Percentiles rank a stretch among this genome's conserved stretches.
These are phyloP conservation scores for Murraya paniculata DNA, from an alignment of 345 rosid genomes.

Conservation along the genomic window DNA sequence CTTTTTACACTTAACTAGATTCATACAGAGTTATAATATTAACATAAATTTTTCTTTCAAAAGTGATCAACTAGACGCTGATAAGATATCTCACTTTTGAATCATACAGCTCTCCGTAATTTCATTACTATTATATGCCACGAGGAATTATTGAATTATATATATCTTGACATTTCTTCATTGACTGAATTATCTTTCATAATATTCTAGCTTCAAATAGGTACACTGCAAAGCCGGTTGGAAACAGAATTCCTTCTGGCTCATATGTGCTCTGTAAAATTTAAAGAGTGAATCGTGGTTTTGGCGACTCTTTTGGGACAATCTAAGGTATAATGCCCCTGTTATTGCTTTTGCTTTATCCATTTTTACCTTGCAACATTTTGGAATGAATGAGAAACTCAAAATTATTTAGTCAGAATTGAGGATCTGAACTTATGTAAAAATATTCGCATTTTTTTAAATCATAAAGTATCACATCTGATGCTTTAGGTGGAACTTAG, in stretches of 20 bases:
- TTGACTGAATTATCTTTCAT: conserved; percentile 5
- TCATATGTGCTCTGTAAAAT: conserved; percentile 97
- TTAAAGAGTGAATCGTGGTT: conserved; percentile 97
- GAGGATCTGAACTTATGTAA: background rate
- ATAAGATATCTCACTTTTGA: too few relatives aligned
- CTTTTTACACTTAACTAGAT: background rate
- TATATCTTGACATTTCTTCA: background rate
- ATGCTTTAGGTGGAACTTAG: background rate
- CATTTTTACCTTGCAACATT: background rate
- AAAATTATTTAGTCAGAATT: background rate
- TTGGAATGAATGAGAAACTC: background rate
- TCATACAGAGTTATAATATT: background rate
- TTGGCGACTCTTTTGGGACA: conserved; percentile 87
- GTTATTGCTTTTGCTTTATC: background rate
- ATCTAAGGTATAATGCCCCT: conserved; percentile 5
- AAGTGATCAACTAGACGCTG: too few relatives aligned
- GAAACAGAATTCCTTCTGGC: conserved; percentile 96
- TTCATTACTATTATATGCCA: too few relatives aligned
- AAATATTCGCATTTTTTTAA: background rate
- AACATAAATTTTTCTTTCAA: background rate
- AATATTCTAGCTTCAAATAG: conserved; percentile 79
- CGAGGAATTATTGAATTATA: too few relatives aligned
- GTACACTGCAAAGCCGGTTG: conserved; percentile 74
- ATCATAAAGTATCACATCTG: background rate
- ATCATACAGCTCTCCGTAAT: too few relatives aligned